Evolutionary conservation across 768 basidiomycete genomes (phyloP).

Genomic region (Amylocystis lapponica): DNA sequence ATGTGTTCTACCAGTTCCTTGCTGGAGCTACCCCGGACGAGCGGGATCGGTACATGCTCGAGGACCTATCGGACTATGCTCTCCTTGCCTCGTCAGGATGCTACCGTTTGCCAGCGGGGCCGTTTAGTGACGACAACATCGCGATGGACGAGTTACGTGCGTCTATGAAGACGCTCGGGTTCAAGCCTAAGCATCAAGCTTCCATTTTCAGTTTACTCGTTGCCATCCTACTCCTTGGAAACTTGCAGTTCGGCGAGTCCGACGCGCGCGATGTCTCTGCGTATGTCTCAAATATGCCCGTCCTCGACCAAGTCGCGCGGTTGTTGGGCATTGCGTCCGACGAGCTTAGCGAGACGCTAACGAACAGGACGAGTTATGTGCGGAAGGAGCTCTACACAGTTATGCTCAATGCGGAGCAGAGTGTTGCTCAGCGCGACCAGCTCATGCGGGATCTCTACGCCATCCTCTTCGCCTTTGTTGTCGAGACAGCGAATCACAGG

Average conservation of each 20-base stretch:
- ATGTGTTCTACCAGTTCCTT: slow-evolving; percentile 91
- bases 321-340: slow-evolving; percentile 74
- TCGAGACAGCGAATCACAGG: slow-evolving; percentile 82
- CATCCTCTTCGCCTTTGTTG: slow-evolving; percentile 82
- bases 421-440: slow-evolving; percentile 67
- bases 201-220: slow-evolving; percentile 78
- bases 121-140: slow-evolving; percentile 82
- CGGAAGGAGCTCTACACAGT: slow-evolving; percentile 83
- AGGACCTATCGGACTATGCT: slow-evolving; percentile 79
- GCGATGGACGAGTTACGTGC: slow-evolving; percentile 77
- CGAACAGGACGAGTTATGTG: slow-evolving; percentile 83
- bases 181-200: slow-evolving; percentile 82
- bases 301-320: slow-evolving; percentile 64
- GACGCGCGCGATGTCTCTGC: slow-evolving; percentile 64
- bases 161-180: slow-evolving; percentile 77
- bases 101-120: slow-evolving; percentile 87
- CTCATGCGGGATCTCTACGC: slow-evolving; percentile 81
- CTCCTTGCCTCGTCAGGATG: too few species aligned
- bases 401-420: slow-evolving; percentile 69
- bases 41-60: slow-evolving; percentile 74
- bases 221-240: slow-evolving; percentile 77
- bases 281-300: slow-evolving; percentile 36
- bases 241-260: slow-evolving; percentile 72
- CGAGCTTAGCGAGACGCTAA: slow-evolving; percentile 70
- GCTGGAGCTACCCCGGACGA: slow-evolving; percentile 79